Percentiles rank a stretch among this genome's conserved stretches.
Evolutionary conservation across 2,329 filamentous ascomycete genomes (phyloP).

Genomic region (Fusarium burgessii): DNA sequence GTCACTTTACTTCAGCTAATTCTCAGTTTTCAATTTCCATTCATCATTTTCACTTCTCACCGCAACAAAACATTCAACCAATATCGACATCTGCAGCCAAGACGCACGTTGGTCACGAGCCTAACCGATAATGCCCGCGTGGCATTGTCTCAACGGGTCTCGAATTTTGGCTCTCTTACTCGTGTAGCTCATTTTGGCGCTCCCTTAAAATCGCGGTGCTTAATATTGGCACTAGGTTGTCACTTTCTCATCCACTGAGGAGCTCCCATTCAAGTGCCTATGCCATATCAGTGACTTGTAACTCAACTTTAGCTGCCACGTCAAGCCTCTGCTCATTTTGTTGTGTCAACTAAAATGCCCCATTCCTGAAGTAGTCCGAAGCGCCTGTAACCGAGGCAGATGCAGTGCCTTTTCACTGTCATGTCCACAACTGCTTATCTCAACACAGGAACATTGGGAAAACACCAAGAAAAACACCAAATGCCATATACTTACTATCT

Average conservation of each 20-base stretch:
- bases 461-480: too few relatives aligned
- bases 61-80: slow-evolving; percentile 22
- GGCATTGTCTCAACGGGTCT: slow-evolving; percentile 18
- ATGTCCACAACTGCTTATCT: not conserved
- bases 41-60: slow-evolving; percentile 18
- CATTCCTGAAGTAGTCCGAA: slow-evolving; percentile 4
- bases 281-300: slow-evolving; percentile 19
- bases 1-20: not conserved
- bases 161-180: not conserved
- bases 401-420: slow-evolving; percentile 7
- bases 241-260: not conserved
- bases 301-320: slow-evolving; percentile 15
- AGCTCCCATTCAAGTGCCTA: not conserved
- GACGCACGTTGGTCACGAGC: slow-evolving; percentile 22
- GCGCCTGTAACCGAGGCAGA: slow-evolving; percentile 21
- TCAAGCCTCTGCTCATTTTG: not conserved
- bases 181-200: not conserved
- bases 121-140: slow-evolving; percentile 23
- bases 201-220: not conserved
- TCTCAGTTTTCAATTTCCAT: not conserved
- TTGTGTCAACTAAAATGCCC: not conserved
- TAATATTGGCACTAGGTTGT: not conserved
- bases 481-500: too few relatives aligned
- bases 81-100: slow-evolving; percentile 26
- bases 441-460: not conserved